phyloP scores from a whole-genome alignment of 2,329 filamentous ascomycete genomes.

The Alternaria longipes region DNA sequence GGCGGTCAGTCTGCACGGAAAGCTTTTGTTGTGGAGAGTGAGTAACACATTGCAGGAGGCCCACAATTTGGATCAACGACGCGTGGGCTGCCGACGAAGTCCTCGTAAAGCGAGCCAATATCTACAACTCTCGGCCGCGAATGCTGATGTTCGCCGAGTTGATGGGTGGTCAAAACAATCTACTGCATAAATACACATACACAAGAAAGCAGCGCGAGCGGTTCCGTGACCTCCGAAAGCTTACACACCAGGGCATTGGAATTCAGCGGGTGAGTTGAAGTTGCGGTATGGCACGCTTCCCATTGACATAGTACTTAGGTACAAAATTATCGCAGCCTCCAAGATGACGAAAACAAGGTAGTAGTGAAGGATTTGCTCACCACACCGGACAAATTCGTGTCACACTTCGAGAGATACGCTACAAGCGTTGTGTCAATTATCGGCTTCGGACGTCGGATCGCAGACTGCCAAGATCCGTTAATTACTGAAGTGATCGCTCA shows the following conservation, averaged over 20 bases:
- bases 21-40: accelerated
- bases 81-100: conserved; percentile 62
- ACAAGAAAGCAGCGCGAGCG: conserved; percentile 39
- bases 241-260: conserved; percentile 47
- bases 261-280: conserved; percentile 59
- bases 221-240: conserved; percentile 42
- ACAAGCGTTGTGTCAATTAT: conserved; percentile 65
- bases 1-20: conserved; percentile 19
- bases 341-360: conserved; percentile 66
- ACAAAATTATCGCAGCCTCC: conserved; percentile 62
- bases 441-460: conserved; percentile 64
- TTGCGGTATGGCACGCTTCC: accelerated
- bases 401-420: conserved; percentile 63
- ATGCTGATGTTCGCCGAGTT: conserved; percentile 57
- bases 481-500: conserved; percentile 67
- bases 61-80: conserved; percentile 55
- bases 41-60: conserved; percentile 26
- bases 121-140: conserved; percentile 62
- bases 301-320: not conserved
- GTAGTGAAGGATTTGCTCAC: conserved; percentile 60
- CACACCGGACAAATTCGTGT: conserved; percentile 59
- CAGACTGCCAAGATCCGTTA: conserved; percentile 62
- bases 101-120: conserved; percentile 61
- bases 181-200: conserved; percentile 47
- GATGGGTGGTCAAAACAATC: conserved; percentile 44